Percentiles rank a stretch among this genome's conserved stretches.
phyloP scores from a whole-genome alignment of 2,329 filamentous ascomycete genomes.

The Akanthomyces muscarius region DNA sequence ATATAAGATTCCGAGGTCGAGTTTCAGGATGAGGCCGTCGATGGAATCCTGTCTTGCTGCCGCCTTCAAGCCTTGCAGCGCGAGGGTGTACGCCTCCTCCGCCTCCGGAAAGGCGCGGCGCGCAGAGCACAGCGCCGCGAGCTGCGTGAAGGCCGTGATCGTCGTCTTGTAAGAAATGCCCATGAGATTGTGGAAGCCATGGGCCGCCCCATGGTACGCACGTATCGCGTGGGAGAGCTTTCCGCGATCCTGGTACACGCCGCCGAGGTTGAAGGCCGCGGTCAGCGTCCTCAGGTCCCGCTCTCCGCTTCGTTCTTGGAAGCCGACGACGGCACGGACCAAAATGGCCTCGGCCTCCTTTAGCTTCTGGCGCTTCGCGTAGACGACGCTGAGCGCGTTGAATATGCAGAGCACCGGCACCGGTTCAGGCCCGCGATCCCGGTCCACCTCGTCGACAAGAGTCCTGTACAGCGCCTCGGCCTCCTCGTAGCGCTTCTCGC shows the following conservation, averaged over 20 bases:
- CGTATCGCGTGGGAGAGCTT: neutral
- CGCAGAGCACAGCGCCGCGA: neutral
- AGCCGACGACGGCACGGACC: neutral
- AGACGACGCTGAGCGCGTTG: neutral
- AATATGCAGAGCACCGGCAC: neutral
- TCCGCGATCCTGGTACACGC: neutral
- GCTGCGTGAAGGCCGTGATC: neutral
- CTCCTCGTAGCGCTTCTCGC: neutral
- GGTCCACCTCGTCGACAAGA: neutral
- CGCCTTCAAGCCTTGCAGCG: neutral
- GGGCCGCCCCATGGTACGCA: neutral
- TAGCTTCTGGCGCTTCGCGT: neutral
- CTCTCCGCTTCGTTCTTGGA: neutral
- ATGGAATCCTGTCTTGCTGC: neutral
- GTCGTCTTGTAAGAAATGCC: neutral
- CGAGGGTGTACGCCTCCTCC: neutral
- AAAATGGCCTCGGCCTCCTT: neutral
- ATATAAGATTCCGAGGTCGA: neutral
- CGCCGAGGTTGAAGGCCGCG: neutral
- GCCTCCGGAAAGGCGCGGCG: neutral
- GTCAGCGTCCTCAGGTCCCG: neutral
- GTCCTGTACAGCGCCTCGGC: neutral
- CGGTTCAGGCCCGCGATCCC: neutral
- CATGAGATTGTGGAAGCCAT: neutral
- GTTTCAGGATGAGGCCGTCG: neutral